phyloP scores from a whole-genome alignment of 2,329 filamentous ascomycete genomes.

The Beauveria rudraprayagi region DNA sequence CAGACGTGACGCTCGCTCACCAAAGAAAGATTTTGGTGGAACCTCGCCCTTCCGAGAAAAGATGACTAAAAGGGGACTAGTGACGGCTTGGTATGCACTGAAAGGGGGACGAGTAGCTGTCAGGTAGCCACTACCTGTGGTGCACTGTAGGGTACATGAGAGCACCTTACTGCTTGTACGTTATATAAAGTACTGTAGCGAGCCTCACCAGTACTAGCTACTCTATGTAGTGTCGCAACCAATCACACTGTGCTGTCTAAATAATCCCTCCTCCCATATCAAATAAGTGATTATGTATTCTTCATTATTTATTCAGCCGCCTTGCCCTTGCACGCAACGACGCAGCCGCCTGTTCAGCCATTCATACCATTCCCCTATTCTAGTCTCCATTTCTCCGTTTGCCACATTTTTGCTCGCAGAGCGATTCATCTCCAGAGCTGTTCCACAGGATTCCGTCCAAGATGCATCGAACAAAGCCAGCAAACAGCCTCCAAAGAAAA shows the following conservation, averaged over 20 bases:
- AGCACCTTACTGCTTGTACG: fast-evolving
- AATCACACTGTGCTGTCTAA: not conserved
- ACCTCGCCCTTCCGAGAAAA: not conserved
- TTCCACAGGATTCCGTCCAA: too few species aligned
- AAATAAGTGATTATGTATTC: too few species aligned
- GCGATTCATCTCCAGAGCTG: too few species aligned
- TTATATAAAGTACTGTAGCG: not conserved
- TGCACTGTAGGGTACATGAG: not conserved
- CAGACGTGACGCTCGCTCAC: conserved; percentile 9
- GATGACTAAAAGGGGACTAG: not conserved
- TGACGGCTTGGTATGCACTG: not conserved
- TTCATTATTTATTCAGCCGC: too few species aligned
- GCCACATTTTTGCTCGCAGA: too few species aligned
- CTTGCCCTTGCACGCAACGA: too few species aligned
- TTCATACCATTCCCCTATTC: too few species aligned
- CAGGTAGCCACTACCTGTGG: not conserved
- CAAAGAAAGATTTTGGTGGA: conserved; percentile 1
- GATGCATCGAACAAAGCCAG: not conserved
- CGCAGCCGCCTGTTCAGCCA: too few species aligned
- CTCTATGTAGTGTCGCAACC: not conserved
- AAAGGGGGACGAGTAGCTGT: not conserved
- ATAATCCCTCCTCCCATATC: too few species aligned
- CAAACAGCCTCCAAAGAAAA: not conserved
- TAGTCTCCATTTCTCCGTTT: too few species aligned
- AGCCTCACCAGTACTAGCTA: not conserved